phyloP scores from a whole-genome alignment of 371 early-diverging fungal genomes.

The Chytridium lagenaria region DNA sequence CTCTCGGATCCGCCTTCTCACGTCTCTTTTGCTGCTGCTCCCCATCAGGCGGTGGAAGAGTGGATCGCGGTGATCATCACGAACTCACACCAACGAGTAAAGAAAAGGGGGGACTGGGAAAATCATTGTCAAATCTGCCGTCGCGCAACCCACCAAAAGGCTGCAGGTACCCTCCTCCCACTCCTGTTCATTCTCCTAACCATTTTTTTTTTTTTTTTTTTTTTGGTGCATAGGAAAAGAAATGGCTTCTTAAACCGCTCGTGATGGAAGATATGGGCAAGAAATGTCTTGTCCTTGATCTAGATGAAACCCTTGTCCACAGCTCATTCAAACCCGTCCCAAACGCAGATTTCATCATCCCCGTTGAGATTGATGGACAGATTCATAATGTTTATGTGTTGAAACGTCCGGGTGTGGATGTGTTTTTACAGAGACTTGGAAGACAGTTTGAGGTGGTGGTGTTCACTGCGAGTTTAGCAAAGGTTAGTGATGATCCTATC shows the following conservation, averaged over 20 bases:
- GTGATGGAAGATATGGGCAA: constrained; percentile 63
- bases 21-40: constrained; percentile 18
- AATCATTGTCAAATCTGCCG: constrained; percentile 3
- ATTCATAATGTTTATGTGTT: constrained; percentile 93
- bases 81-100: background rate
- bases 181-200: background rate
- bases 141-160: background rate
- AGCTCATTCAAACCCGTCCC: constrained; percentile 82
- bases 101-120: background rate
- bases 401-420: constrained; percentile 94
- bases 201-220: too few relatives aligned
- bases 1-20: background rate
- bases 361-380: constrained; percentile 89
- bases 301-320: constrained; percentile 87
- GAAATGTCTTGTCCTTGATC: constrained; percentile 87
- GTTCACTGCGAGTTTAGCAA: constrained; percentile 94
- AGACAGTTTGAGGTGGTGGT: constrained; percentile 92
- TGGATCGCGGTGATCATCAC: constrained; percentile 5
- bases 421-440: constrained; percentile 86
- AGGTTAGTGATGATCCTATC: constrained; percentile 61
- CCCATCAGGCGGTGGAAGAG: background rate
- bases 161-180: background rate
- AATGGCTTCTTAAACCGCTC: constrained; percentile 43
- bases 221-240: constrained; percentile 13
- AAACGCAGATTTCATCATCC: constrained; percentile 86